A percentile compares a stretch with the other conserved stretches of the same genome.
These are phyloP conservation scores for Eruca vesicaria DNA, from an alignment of 441 rosid species.

Conservation along the genomic window DNA sequence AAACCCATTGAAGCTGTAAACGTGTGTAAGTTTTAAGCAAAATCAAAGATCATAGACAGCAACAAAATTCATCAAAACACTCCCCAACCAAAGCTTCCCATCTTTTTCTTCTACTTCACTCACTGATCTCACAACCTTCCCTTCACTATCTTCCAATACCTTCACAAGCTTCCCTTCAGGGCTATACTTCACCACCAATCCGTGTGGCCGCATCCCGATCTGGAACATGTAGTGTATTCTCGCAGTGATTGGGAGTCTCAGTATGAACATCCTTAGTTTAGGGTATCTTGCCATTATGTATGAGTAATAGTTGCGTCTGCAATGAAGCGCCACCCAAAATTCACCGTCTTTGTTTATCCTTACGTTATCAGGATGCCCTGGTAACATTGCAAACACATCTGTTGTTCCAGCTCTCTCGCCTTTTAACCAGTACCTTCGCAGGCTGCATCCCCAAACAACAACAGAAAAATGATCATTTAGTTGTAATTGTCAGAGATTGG, in stretches of 20 bases:
- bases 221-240: slow-evolving; percentile 55
- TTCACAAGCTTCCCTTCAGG: slow-evolving; percentile 68
- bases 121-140: slow-evolving; percentile 70
- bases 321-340: slow-evolving; percentile 84
- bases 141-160: slow-evolving; percentile 73
- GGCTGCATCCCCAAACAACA: slow-evolving; percentile 38
- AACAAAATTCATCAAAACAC: slow-evolving; percentile 83
- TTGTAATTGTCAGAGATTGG: not conserved
- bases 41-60: slow-evolving; percentile 49
- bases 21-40: not conserved
- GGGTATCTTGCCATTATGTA: slow-evolving; percentile 46
- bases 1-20: too few relatives aligned
- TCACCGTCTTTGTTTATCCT: slow-evolving; percentile 76
- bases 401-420: slow-evolving; percentile 76
- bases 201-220: slow-evolving; percentile 55
- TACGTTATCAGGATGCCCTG: slow-evolving; percentile 82
- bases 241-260: slow-evolving; percentile 68
- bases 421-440: slow-evolving; percentile 77
- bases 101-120: slow-evolving; percentile 89
- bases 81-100: slow-evolving; percentile 89
- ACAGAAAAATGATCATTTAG: not conserved
- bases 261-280: slow-evolving; percentile 50
- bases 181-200: slow-evolving; percentile 57
- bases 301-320: slow-evolving; percentile 46
- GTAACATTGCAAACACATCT: slow-evolving; percentile 69